phyloP scores from a whole-genome alignment of 192 early-diverging fungal genomes.

The Coemansia pectinata region DNA sequence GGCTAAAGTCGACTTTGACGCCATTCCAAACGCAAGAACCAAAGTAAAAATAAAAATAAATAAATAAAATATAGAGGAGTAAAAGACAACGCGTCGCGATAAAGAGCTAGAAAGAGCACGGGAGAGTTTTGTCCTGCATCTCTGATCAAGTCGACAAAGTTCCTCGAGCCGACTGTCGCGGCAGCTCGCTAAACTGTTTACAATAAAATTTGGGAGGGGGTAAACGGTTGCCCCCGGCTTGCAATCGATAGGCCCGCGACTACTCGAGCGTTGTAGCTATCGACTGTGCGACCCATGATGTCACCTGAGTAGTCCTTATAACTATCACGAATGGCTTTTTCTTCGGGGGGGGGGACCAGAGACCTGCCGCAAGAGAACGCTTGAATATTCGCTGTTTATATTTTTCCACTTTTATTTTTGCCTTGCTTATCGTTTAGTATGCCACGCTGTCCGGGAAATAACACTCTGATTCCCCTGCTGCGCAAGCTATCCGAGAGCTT shows the following conservation, averaged over 20 bases:
- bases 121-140: not conserved
- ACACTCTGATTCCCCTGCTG: slow-evolving; percentile 37
- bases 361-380: too few species aligned
- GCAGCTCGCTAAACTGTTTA: not conserved
- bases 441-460: slow-evolving; percentile 43
- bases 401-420: not conserved
- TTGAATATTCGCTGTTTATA: not conserved
- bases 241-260: not conserved
- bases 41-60: not conserved
- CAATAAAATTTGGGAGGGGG: not conserved
- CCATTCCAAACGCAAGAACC: slow-evolving; percentile 8
- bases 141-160: not conserved
- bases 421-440: slow-evolving; percentile 1
- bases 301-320: not conserved
- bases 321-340: not conserved
- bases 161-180: not conserved
- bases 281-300: not conserved
- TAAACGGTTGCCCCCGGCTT: not conserved
- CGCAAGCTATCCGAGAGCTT: slow-evolving; percentile 31
- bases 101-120: not conserved
- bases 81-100: not conserved
- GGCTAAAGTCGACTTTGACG: not conserved
- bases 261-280: not conserved
- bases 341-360: not conserved
- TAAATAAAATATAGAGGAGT: not conserved